phyloP scores from a whole-genome alignment of 177 flowering plant species.

The Telopea speciosissima region DNA sequence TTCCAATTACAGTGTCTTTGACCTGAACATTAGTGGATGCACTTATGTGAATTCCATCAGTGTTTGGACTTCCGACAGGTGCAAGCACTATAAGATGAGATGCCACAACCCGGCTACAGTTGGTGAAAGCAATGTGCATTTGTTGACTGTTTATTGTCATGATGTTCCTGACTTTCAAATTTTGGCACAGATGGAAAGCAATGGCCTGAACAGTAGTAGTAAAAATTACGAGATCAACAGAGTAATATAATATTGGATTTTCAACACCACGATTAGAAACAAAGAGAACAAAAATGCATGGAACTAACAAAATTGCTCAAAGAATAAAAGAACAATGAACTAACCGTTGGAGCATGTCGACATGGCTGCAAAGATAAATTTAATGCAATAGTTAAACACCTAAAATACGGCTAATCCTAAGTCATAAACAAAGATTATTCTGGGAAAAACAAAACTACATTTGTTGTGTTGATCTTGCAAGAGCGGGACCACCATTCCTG shows the following conservation, averaged over 20 bases:
- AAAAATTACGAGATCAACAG: background rate
- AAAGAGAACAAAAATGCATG: background rate
- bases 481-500: slow-evolving; percentile 84
- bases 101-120: slow-evolving; percentile 43
- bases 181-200: slow-evolving; percentile 72
- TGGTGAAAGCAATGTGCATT: slow-evolving; percentile 77
- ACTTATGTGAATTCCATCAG: slow-evolving; percentile 93
- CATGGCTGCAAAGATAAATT: slow-evolving; percentile 62
- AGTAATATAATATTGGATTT: background rate
- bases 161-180: slow-evolving; percentile 48
- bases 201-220: slow-evolving; percentile 54
- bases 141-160: slow-evolving; percentile 63
- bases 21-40: slow-evolving; percentile 50
- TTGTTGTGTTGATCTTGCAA: slow-evolving; percentile 64
- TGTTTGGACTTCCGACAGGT: slow-evolving; percentile 78
- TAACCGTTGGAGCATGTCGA: slow-evolving; percentile 80
- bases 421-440: background rate
- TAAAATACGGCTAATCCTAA: background rate
- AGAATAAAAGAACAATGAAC: slow-evolving; percentile 20
- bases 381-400: slow-evolving; percentile 8
- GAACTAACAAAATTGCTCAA: slow-evolving; percentile 3
- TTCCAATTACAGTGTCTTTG: slow-evolving; percentile 44
- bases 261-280: background rate
- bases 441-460: slow-evolving; percentile 33
- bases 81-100: slow-evolving; percentile 52